These are phyloP conservation scores for Dioscorea cayenensis DNA, from an alignment of 116 monocot genomes.

Conservation along the genomic window DNA sequence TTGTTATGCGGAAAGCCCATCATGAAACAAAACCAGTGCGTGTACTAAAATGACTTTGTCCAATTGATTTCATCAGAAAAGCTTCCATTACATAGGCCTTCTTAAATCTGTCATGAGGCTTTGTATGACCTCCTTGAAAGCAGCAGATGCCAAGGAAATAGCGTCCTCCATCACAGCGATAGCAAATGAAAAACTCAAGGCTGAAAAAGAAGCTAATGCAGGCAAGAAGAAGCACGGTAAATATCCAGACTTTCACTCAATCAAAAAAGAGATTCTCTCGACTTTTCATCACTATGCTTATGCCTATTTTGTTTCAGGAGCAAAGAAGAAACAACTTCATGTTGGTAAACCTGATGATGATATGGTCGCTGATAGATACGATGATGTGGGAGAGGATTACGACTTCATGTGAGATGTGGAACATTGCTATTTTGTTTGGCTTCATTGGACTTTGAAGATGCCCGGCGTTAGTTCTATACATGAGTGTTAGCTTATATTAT, in stretches of 20 bases:
- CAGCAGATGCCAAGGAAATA: conserved; percentile 85
- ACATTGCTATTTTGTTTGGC: background rate
- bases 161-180: conserved; percentile 77
- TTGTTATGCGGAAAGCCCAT: background rate
- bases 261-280: background rate
- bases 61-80: conserved; percentile 48
- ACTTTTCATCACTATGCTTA: background rate
- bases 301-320: conserved; percentile 29
- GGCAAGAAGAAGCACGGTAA: conserved; percentile 91
- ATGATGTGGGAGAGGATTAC: conserved; percentile 69
- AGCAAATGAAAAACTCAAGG: conserved; percentile 90
- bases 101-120: conserved; percentile 69
- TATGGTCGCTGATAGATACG: conserved; percentile 27
- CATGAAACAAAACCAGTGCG: background rate
- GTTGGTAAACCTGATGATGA: conserved; percentile 80
- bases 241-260: background rate
- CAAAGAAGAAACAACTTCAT: conserved; percentile 93
- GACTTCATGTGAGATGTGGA: conserved; percentile 75
- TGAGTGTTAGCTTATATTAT: background rate
- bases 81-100: conserved; percentile 77
- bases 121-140: conserved; percentile 75
- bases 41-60: background rate
- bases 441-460: background rate
- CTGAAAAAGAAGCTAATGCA: conserved; percentile 88
- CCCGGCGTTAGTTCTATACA: background rate